Evolutionary conservation across 176 grass and related monocot species (phyloP).

Genomic region (Sorghum bicolor): DNA sequence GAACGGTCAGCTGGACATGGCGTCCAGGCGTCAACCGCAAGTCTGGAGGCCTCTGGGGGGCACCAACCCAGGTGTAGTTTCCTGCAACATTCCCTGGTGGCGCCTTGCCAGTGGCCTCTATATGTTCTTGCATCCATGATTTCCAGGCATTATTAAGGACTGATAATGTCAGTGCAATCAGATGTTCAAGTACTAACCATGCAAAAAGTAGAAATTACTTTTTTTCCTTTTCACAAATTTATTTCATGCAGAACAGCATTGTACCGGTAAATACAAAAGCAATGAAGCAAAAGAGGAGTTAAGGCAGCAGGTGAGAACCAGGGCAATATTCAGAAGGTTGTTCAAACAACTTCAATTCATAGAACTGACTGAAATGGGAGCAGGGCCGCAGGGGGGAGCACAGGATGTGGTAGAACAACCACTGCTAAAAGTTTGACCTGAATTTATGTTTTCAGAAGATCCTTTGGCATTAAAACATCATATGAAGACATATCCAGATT

Average conservation of each 20-base stretch:
- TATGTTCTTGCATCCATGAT: conserved; percentile 93
- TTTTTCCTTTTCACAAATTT: too few relatives aligned
- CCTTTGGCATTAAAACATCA: neutral
- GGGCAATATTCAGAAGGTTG: neutral
- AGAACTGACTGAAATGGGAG: neutral
- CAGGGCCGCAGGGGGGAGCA: neutral
- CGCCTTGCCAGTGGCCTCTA: conserved; percentile 62
- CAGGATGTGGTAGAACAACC: neutral
- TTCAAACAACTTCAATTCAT: neutral
- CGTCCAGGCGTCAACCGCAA: conserved; percentile 77
- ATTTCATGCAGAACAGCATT: too few relatives aligned
- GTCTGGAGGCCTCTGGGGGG: conserved; percentile 54
- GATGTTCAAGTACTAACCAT: too few relatives aligned
- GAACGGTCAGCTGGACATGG: conserved; percentile 74
- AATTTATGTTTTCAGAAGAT: neutral
- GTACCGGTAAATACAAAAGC: too few relatives aligned
- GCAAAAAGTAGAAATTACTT: too few relatives aligned
- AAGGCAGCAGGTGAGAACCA: neutral
- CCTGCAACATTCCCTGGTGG: conserved; percentile 84
- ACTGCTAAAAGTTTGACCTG: neutral
- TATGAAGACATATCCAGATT: neutral
- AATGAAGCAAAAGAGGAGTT: neutral
- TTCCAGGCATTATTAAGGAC: conserved; percentile 76
- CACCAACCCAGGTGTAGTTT: conserved; percentile 71
- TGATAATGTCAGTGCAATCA: too few relatives aligned